Evolutionary conservation across 2,329 filamentous ascomycete genomes (phyloP), one percentile per base, ranked within the genome.

Genomic region (Chaetomium sp.): DNA sequence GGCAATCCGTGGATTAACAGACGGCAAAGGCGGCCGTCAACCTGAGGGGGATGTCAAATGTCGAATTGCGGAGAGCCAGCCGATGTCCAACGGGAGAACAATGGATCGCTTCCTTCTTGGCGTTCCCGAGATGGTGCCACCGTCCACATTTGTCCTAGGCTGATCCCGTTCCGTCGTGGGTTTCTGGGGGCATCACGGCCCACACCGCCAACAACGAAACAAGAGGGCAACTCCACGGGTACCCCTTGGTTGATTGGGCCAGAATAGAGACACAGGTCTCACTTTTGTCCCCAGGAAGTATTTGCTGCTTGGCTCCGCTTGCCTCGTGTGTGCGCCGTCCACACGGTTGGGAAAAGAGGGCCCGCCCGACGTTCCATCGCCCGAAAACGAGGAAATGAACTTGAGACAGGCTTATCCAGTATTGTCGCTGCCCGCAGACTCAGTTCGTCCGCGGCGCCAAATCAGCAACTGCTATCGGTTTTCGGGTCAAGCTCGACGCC

Each of bases 121-220:
- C 59, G n/a, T 9, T 25, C 35, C 55, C 19, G 13, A 49, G 49
- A 35, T 29, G 47, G 31, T 21, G 50, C 51, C 27, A 29, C 27
- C 6, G 27, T 16, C 38, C 31, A 9, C 21, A 57, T 57, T 38
- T 8, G 53, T 50, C 27, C 29, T 62, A 62, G 61, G 61, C 35
- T 47, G 8, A 23, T 58, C 61, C 61, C 55, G 61, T 58, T 54
- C 55, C 60, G 53, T 10, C 61, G 47, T 63, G 47, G 47, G 55
- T 10, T 31, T 47, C 45, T 23, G 45, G 45, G 45, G 45, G 27
- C n/a, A 47, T 47, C 45, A 47, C 23, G 45, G 45, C 45, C 45
- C 45, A 47, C 45, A 47, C 19, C 19, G 45, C n/a, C 45, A 23
- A 23, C 45, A 10, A 12, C 7, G 45, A 19, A n/a, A 47, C 45